phyloP scores from a whole-genome alignment of 805 yeast genomes.

The Spathaspora sp. region DNA sequence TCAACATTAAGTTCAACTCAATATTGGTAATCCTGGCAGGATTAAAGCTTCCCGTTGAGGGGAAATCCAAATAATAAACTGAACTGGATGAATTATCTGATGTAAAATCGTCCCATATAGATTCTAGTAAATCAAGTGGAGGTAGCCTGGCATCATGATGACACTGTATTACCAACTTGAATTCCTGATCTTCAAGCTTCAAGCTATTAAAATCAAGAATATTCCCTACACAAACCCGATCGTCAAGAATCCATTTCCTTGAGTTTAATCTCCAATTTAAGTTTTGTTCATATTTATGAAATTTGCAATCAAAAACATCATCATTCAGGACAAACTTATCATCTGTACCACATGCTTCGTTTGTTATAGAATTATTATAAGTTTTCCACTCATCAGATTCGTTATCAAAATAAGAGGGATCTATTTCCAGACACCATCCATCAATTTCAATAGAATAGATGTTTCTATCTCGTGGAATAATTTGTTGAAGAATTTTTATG shows the following conservation, averaged over 20 bases:
- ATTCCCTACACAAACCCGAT: conserved; percentile 28
- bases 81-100: background rate
- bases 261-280: conserved; percentile 30
- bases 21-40: conserved; percentile 17
- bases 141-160: conserved; percentile 56
- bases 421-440: conserved; percentile 5
- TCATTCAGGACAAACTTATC: background rate
- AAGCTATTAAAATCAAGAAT: conserved; percentile 25
- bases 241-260: conserved; percentile 22
- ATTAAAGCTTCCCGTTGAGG: conserved; percentile 23
- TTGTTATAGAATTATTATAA: conserved; percentile 4
- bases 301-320: conserved; percentile 11
- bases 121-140: conserved; percentile 26
- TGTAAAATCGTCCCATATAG: conserved; percentile 9
- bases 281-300: conserved; percentile 30
- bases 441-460: conserved; percentile 6
- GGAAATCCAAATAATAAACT: conserved; percentile 27
- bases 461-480: background rate
- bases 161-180: conserved; percentile 56
- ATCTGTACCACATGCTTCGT: background rate
- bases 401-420: conserved; percentile 3
- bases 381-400: background rate
- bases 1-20: conserved; percentile 25
- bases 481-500: background rate
- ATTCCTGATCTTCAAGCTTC: conserved; percentile 19